phyloP scores from a whole-genome alignment of 768 basidiomycete genomes.

The Hysterangium stoloniferum region DNA sequence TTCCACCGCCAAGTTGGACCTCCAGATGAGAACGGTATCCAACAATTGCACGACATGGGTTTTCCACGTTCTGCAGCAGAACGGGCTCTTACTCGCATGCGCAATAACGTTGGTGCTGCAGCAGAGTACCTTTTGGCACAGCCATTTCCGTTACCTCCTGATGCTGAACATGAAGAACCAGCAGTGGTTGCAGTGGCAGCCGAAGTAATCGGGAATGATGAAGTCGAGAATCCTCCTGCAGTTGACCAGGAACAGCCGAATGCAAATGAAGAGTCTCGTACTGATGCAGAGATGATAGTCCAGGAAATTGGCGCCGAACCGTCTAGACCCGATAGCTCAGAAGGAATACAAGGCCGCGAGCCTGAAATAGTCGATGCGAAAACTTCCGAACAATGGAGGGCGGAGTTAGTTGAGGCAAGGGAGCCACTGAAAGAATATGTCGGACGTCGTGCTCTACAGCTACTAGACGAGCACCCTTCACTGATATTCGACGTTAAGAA shows the following conservation, averaged over 20 bases:
- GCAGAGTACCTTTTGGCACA: slow-evolving; percentile 81
- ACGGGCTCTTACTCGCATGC: slow-evolving; percentile 71
- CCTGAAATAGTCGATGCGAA: slow-evolving; percentile 29
- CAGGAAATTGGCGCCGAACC: slow-evolving; percentile 21
- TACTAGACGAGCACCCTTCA: slow-evolving; percentile 82
- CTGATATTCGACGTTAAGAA: slow-evolving; percentile 84
- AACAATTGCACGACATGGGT: slow-evolving; percentile 92
- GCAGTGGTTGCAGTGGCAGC: slow-evolving; percentile 11
- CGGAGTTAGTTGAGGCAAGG: slow-evolving; percentile 57
- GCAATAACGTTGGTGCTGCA: slow-evolving; percentile 85
- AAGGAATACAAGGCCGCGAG: slow-evolving; percentile 19
- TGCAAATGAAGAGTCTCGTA: slow-evolving; percentile 7
- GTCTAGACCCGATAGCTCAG: slow-evolving; percentile 20
- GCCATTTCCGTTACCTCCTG: slow-evolving; percentile 69
- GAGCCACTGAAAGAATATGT: slow-evolving; percentile 59
- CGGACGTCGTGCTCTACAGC: slow-evolving; percentile 58
- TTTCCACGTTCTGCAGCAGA: slow-evolving; percentile 86
- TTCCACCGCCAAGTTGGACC: slow-evolving; percentile 36
- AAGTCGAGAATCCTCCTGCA: slow-evolving; percentile 4
- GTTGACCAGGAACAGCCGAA: slow-evolving; percentile 16
- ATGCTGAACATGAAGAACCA: slow-evolving; percentile 38
- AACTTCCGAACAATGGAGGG: slow-evolving; percentile 54
- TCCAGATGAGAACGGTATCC: slow-evolving; percentile 72
- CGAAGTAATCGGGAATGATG: neutral
- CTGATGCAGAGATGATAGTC: slow-evolving; percentile 23